phyloP scores from a whole-genome alignment of 345 rosid genomes.

The Lepidium aucheri region DNA sequence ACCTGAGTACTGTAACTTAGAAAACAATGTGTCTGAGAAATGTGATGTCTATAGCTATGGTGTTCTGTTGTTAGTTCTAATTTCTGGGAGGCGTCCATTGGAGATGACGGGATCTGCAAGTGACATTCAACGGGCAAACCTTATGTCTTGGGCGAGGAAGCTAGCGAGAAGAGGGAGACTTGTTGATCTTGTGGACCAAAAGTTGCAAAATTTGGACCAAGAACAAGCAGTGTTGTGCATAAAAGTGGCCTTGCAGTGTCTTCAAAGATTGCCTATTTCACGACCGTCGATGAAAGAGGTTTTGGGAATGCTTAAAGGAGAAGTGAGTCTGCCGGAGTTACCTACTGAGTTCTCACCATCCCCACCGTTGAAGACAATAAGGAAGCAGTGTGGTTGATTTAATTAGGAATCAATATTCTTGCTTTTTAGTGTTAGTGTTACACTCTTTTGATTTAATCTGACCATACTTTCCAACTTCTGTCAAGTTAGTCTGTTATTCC shows the following conservation, averaged over 20 bases:
- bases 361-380: conserved; percentile 41
- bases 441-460: background rate
- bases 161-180: conserved; percentile 76
- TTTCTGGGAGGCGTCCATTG: conserved; percentile 89
- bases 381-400: conserved; percentile 30
- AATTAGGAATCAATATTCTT: background rate
- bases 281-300: conserved; percentile 83
- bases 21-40: conserved; percentile 59
- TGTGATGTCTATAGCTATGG: conserved; percentile 94
- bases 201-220: conserved; percentile 42
- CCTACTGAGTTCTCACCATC: conserved; percentile 87
- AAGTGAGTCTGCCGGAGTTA: conserved; percentile 47
- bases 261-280: conserved; percentile 67
- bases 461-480: background rate
- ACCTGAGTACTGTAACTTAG: conserved; percentile 63
- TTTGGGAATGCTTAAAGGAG: conserved; percentile 68
- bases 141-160: conserved; percentile 86
- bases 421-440: background rate
- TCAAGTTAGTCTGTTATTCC: background rate
- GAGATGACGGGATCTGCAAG: conserved; percentile 80
- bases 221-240: conserved; percentile 76
- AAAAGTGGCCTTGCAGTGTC: conserved; percentile 72
- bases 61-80: conserved; percentile 61
- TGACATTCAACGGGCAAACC: conserved; percentile 82
- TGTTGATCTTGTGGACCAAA: conserved; percentile 75